Base-by-base conservation (phyloP, 2,329 filamentous ascomycete species). In the Aspergillus texensis region DNA sequence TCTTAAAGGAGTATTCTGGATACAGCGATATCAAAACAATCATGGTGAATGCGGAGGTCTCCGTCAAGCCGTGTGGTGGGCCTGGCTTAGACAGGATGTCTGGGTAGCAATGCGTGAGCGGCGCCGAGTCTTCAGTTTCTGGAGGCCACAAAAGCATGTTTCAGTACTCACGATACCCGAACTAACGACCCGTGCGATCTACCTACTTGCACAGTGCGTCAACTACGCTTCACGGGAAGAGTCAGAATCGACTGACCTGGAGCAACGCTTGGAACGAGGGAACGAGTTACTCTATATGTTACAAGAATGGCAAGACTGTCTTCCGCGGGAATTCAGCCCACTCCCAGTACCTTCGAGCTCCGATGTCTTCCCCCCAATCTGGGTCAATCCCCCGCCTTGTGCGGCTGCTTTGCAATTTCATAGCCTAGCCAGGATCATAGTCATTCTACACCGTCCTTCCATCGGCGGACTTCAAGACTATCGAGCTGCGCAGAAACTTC, bases 1-100 rank as follows among this genome's bases (percentile, higher is more conserved):
- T 70, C 77, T 89, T 0, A 85, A 88, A 69, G 87, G 87, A 0
- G 86, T 89, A 0, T 90, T 89, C 66, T 89, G 87, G 84, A 89
- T 89, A 19, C 84, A 89, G 62, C 78, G 86, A n/a, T 86, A 83
- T 0, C 85, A 87, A 58, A 81, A 87, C 55, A 87, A 88, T 52
- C 81, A 89, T 60, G 87, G 86, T 1, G 86, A 86, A 57, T 84
- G 82, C 0, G 82, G 83, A 0, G 85, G 86, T 0, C 76, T 89
- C 0, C 80, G 84, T 48, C 82, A 85, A 65, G 84, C 86, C 0
- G 84, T 86, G 0, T 89, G 87, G 88, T 90, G 88, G 87, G 83
- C 84, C 0, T 90, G 87, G 88, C 76, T 89, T 4, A 79, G 86
- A n/a, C 88, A 90, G 69, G 88, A 90, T 69, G 81, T 87, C 0